phyloP scores from a whole-genome alignment of 495 filamentous ascomycete species.

The Xylaria cubensis region DNA sequence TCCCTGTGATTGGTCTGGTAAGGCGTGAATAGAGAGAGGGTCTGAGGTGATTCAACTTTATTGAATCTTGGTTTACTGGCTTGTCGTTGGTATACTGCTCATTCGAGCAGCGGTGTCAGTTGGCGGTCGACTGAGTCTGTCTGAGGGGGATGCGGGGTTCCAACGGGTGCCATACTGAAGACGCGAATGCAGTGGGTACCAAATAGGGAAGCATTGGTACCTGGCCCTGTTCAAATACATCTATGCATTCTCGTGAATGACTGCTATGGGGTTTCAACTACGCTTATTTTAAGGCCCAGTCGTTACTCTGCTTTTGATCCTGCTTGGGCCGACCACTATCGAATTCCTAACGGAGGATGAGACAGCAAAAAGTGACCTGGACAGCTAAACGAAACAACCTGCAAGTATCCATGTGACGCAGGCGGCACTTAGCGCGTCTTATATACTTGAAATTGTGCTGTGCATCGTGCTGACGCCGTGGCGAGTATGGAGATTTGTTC shows the following conservation, averaged over 20 bases:
- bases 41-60: background rate
- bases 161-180: background rate
- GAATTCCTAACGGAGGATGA: background rate
- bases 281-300: background rate
- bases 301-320: background rate
- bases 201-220: background rate
- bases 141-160: conserved; percentile 8
- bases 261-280: background rate
- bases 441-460: background rate
- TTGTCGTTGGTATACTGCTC: background rate
- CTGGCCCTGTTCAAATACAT: background rate
- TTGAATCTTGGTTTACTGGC: background rate
- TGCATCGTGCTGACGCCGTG: conserved; percentile 14
- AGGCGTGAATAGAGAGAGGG: background rate
- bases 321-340: background rate
- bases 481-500: conserved; percentile 17
- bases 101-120: background rate
- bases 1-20: background rate
- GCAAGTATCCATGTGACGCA: conserved; percentile 18
- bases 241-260: background rate
- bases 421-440: background rate
- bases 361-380: background rate
- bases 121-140: background rate
- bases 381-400: conserved; percentile 20
- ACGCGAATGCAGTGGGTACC: background rate